Evolutionary conservation across 2,329 filamentous ascomycete genomes (phyloP).

Genomic region (Clathrospora elynae): DNA sequence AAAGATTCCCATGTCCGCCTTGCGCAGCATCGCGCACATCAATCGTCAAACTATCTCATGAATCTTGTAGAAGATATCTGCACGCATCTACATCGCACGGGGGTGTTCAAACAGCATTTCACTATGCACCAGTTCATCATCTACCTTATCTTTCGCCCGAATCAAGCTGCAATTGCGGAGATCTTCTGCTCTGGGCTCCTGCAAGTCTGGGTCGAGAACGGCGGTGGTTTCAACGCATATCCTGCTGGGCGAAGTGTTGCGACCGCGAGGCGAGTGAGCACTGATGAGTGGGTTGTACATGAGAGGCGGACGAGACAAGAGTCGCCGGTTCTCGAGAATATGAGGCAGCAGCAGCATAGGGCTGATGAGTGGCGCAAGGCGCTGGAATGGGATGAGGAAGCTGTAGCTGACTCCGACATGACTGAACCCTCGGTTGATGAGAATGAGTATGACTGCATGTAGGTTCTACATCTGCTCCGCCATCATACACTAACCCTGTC

Average conservation of each 20-base stretch:
- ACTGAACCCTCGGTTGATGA: neutral
- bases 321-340: constrained; percentile 16
- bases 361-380: constrained; percentile 27
- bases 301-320: constrained; percentile 15
- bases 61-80: constrained; percentile 40
- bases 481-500: too few species aligned
- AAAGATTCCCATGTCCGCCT: constrained; percentile 25
- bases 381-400: constrained; percentile 18
- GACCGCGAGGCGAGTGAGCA: constrained; percentile 20
- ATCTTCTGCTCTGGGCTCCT: constrained; percentile 38
- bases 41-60: constrained; percentile 38
- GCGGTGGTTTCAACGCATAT: constrained; percentile 38
- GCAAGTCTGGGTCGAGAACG: constrained; percentile 34
- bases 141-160: constrained; percentile 32
- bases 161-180: constrained; percentile 35
- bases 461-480: neutral
- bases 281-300: constrained; percentile 21
- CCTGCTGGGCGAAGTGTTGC: constrained; percentile 34
- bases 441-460: constrained; percentile 6
- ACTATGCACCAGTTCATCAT: constrained; percentile 36
- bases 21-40: constrained; percentile 27
- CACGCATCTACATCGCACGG: constrained; percentile 12
- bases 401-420: constrained; percentile 7
- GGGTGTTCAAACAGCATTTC: constrained; percentile 23
- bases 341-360: constrained; percentile 20